Conservation (phyloP, 148 eudicot genomes). For the Camellia sinensis region DNA sequence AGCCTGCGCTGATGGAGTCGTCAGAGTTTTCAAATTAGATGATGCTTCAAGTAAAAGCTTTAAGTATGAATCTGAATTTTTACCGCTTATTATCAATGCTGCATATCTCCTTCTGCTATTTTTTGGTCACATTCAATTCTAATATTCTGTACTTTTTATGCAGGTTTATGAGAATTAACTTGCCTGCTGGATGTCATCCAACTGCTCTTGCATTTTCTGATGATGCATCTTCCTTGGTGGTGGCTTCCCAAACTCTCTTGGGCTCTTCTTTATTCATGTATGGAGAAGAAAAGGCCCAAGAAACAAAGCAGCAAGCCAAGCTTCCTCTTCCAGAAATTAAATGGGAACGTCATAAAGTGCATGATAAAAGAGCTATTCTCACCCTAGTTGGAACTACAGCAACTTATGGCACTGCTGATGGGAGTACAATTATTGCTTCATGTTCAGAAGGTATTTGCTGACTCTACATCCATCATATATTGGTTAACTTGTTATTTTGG, state of each 20-base stretch:
- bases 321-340: constrained; percentile 83
- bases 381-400: constrained; percentile 63
- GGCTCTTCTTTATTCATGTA: constrained; percentile 89
- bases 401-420: constrained; percentile 90
- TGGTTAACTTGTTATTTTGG: constrained; percentile 2
- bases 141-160: constrained; percentile 1
- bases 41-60: constrained; percentile 90
- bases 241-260: constrained; percentile 63
- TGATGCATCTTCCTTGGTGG: constrained; percentile 74
- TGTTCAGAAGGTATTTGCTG: constrained; percentile 78
- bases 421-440: constrained; percentile 81
- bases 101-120: background rate
- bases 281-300: constrained; percentile 76
- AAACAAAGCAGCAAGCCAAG: constrained; percentile 58
- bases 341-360: constrained; percentile 89
- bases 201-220: constrained; percentile 70
- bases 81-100: background rate
- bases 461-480: background rate
- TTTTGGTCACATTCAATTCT: background rate
- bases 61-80: constrained; percentile 52
- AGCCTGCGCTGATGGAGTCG: constrained; percentile 95
- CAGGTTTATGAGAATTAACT: constrained; percentile 87
- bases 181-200: constrained; percentile 93
- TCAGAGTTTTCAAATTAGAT: constrained; percentile 88
- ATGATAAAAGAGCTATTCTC: constrained; percentile 64